A percentile compares a stretch with the other conserved stretches of the same genome.
Evolutionary conservation across 305 asterid species (phyloP).

Genomic region (Plantago lanceolata): DNA sequence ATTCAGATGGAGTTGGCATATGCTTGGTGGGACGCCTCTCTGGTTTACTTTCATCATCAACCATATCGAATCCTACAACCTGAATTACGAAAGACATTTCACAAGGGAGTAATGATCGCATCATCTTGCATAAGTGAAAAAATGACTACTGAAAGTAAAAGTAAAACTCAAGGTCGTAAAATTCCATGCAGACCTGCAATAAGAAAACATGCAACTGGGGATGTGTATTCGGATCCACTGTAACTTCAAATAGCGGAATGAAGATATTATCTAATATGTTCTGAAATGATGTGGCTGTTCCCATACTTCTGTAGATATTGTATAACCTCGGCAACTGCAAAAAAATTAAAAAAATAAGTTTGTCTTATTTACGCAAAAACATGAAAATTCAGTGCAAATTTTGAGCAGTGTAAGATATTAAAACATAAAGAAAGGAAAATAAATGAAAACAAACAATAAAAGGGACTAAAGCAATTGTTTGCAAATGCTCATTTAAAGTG

Average conservation of each 20-base stretch:
- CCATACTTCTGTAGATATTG: slow-evolving; percentile 89
- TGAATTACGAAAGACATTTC: slow-evolving; percentile 29
- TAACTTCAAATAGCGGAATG: slow-evolving; percentile 89
- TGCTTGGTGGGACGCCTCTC: slow-evolving; percentile 96
- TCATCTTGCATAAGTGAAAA: slow-evolving; percentile 12
- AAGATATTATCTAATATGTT: slow-evolving; percentile 80
- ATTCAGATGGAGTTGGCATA: slow-evolving; percentile 87
- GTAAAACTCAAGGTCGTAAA: slow-evolving; percentile 5
- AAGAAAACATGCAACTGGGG: slow-evolving; percentile 87
- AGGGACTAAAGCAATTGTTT: too few species aligned
- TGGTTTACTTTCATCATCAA: slow-evolving; percentile 97
- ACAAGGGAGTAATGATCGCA: slow-evolving; percentile 5
- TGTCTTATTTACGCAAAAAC: too few species aligned
- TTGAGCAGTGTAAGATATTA: too few species aligned
- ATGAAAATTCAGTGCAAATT: too few species aligned
- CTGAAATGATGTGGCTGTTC: slow-evolving; percentile 89
- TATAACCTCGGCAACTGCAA: slow-evolving; percentile 91
- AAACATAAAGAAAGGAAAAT: too few species aligned
- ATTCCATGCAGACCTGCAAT: slow-evolving; percentile 53
- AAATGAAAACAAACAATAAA: too few species aligned
- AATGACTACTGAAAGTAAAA: slow-evolving; percentile 6
- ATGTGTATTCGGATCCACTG: slow-evolving; percentile 87
- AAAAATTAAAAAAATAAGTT: slow-evolving; percentile 30
- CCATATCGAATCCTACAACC: slow-evolving; percentile 95
- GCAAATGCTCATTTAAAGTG: too few species aligned